phyloP scores from a whole-genome alignment of 2,329 filamentous ascomycete species.

The Leptographium galeiforme region DNA sequence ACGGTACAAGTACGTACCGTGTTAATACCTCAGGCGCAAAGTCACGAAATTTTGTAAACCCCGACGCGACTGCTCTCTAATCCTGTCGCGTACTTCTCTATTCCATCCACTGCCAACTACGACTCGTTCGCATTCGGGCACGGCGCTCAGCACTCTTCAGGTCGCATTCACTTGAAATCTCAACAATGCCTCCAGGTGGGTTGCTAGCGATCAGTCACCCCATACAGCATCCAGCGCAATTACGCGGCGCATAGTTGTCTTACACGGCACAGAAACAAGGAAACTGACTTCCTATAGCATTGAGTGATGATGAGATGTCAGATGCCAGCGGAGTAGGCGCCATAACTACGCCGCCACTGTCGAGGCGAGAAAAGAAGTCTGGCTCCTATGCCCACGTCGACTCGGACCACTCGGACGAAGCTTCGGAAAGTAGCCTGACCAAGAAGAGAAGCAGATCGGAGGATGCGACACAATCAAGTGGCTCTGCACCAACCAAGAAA shows the following conservation, averaged over 20 bases:
- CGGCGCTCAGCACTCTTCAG: neutral
- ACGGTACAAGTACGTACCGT: too few species aligned
- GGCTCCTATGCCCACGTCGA: conserved; percentile 22
- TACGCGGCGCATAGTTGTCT: neutral
- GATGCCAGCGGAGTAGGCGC: conserved; percentile 16
- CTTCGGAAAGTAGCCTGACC: conserved; percentile 10
- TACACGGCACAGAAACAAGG: neutral
- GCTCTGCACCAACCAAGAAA: conserved; percentile 6
- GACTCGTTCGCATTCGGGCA: neutral
- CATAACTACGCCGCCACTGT: conserved; percentile 12
- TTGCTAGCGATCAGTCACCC: neutral
- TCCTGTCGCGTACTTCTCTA: too few species aligned
- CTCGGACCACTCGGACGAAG: conserved; percentile 15
- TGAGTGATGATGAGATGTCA: conserved; percentile 29
- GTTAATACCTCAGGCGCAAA: neutral
- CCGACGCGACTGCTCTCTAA: neutral
- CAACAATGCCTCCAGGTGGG: neutral
- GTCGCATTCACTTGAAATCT: neutral
- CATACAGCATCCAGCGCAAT: neutral
- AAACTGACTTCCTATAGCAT: conserved; percentile 15
- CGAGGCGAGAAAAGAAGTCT: conserved; percentile 9
- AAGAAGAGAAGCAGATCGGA: conserved; percentile 11
- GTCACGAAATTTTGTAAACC: neutral
- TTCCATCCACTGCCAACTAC: too few species aligned
- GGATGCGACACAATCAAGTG: neutral